These are phyloP conservation scores for Phytophthora pistaciae DNA, from an alignment of 352 stramenopile genomes.

Conservation along the genomic window DNA sequence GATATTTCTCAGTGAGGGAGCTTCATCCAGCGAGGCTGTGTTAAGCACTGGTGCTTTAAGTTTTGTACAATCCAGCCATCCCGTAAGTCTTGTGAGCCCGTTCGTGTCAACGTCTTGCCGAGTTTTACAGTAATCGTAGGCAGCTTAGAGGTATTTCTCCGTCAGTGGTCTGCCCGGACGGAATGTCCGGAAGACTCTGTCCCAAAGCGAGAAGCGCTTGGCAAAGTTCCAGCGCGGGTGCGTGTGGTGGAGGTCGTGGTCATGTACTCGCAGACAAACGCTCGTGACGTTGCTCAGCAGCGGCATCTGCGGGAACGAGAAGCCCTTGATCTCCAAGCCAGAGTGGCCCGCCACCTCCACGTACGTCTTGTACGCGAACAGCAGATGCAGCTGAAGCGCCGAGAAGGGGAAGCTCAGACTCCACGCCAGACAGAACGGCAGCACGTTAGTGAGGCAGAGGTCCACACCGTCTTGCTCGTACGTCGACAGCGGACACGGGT, in stretches of 20 bases:
- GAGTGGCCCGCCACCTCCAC: conserved; percentile 89
- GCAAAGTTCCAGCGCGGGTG: conserved; percentile 88
- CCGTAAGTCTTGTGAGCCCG: neutral
- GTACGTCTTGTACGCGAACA: conserved; percentile 92
- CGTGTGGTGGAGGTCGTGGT: conserved; percentile 90
- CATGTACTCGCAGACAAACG: conserved; percentile 78
- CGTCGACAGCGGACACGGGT: conserved; percentile 82
- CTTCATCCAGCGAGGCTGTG: too few relatives aligned
- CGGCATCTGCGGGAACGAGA: conserved; percentile 88
- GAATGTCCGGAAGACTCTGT: conserved; percentile 88
- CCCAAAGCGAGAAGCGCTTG: conserved; percentile 91
- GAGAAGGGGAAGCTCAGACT: conserved; percentile 58
- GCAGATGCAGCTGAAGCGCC: conserved; percentile 67
- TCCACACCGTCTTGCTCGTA: conserved; percentile 88
- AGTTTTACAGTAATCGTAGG: neutral
- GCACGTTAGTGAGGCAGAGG: conserved; percentile 78
- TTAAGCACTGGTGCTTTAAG: neutral
- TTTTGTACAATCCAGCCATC: neutral
- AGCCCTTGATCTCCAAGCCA: conserved; percentile 84
- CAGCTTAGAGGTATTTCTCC: neutral
- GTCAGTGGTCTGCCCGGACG: conserved; percentile 35
- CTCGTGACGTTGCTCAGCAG: conserved; percentile 52
- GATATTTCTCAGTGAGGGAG: too few relatives aligned
- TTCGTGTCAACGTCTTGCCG: neutral
- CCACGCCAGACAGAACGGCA: conserved; percentile 71